phyloP scores from a whole-genome alignment of 805 yeast species.

The Barnettozyma salicaria region DNA sequence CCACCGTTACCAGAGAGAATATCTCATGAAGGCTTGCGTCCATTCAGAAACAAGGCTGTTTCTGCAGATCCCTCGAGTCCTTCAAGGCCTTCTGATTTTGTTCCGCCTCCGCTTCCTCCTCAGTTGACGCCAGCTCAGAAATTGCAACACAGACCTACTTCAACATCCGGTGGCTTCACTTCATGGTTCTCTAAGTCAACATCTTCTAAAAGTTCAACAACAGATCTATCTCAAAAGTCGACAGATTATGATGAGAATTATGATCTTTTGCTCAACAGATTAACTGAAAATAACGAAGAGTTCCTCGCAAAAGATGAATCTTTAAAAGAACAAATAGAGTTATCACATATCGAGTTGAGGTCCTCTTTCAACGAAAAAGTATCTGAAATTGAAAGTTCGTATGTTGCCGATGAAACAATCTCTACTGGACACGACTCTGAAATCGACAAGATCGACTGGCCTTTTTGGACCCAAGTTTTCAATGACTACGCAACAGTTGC shows the following conservation, averaged over 20 bases:
- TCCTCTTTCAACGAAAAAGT: constrained; percentile 22
- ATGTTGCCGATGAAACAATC: constrained; percentile 5
- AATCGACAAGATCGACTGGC: constrained; percentile 57
- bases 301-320: constrained; percentile 43
- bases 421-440: constrained; percentile 28
- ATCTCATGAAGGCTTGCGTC: constrained; percentile 2
- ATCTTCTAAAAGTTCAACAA: constrained; percentile 10
- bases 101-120: constrained; percentile 26
- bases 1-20: constrained; percentile 2
- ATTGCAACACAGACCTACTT: constrained; percentile 18
- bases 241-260: constrained; percentile 36
- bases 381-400: constrained; percentile 12
- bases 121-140: constrained; percentile 22
- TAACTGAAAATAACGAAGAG: constrained; percentile 48
- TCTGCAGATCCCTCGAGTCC: constrained; percentile 4
- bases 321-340: constrained; percentile 45
- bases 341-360: constrained; percentile 42
- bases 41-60: constrained; percentile 6
- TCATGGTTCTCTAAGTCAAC: constrained; percentile 22
- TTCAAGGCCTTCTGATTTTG: constrained; percentile 22
- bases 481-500: constrained; percentile 71
- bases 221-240: constrained; percentile 18
- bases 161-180: constrained; percentile 18
- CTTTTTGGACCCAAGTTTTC: constrained; percentile 81
- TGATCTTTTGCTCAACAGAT: constrained; percentile 56